Base-by-base conservation (phyloP, 2,329 filamentous ascomycete species). In the Pseudogymnoascus sp. region DNA sequence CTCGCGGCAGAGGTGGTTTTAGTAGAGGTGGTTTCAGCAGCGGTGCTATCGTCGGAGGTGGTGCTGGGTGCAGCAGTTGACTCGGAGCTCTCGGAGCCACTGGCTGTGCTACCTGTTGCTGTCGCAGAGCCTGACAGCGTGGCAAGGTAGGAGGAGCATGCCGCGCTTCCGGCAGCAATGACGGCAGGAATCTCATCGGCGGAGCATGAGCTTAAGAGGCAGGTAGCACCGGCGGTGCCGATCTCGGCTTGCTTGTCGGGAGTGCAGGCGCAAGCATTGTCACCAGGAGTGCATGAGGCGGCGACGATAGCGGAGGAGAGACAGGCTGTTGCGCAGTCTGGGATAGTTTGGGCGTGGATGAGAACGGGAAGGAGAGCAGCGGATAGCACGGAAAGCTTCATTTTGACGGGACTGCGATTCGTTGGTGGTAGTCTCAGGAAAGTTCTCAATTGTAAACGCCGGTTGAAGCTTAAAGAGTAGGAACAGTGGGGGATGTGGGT, bases 311-410 rank as follows among this genome's bases (percentile, higher is more conserved):
- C 50, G 50, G 50, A 56, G 17, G 50, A 56, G 9, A 56, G 29
- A 35, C 50, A 56, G 50, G 50, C 50, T 5, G 50, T 56, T 56
- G 50, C 50, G 17, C 50, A 56, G 29, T 35, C 29, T 10, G 50
- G 50, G 11, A 56, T 33, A 6, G 50, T 4, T 33, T 56, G 50
- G 29, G 50, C 50, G n/a, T 56, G 50, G 50, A 56, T 56, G 29
- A 56, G 29, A 11, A 56, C 29, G 50, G 50, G 50, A 4, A 56
- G 26, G 50, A 56, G 50, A 33, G 11, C 17, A n/a, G 17, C 50
- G 29, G 50, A 56, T 56, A 56, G n/a, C n/a, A 56, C n/a, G 29
- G 50, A 56, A 33, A 56, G 50, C 50, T 56, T 56, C 50, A 56
- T 56, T 21, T 21, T 56, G 50, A 56, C 10, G 11, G n/a, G 17